phyloP scores from a whole-genome alignment of 2,329 filamentous ascomycete genomes.

The Aspergillus amoenus region DNA sequence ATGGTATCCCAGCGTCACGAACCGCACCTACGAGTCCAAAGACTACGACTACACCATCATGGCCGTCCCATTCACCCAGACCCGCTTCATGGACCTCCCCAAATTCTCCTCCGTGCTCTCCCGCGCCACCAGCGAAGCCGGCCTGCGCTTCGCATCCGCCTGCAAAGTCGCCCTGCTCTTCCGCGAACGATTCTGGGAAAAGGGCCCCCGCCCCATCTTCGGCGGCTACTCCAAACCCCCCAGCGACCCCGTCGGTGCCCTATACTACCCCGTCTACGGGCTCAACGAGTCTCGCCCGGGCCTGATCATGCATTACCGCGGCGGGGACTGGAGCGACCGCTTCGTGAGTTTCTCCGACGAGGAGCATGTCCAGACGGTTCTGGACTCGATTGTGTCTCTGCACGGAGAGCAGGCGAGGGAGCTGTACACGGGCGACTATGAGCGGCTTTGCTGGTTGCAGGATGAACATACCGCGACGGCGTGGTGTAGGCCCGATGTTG shows the following conservation, averaged over 20 bases:
- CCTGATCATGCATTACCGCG: conserved; percentile 33
- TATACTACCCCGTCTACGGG: conserved; percentile 34
- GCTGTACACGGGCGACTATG: conserved; percentile 33
- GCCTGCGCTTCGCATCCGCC: conserved; percentile 30
- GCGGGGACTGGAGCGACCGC: conserved; percentile 30
- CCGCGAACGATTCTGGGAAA: conserved; percentile 35
- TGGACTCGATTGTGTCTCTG: conserved; percentile 28
- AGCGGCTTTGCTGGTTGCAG: conserved; percentile 34
- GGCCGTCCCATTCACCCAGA: conserved; percentile 38
- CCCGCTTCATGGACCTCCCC: conserved; percentile 40
- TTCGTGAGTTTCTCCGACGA: conserved; percentile 28
- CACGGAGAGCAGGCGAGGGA: conserved; percentile 28
- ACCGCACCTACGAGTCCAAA: conserved; percentile 27
- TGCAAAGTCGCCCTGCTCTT: conserved; percentile 37
- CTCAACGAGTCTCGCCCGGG: conserved; percentile 33
- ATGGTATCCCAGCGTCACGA: conserved; percentile 23
- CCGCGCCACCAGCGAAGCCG: conserved; percentile 22
- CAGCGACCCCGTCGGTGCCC: conserved; percentile 25
- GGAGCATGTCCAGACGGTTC: conserved; percentile 28
- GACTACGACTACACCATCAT: conserved; percentile 42
- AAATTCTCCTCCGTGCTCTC: conserved; percentile 31
- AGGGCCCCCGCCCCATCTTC: conserved; percentile 24
- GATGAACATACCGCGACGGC: conserved; percentile 30
- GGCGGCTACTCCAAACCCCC: conserved; percentile 29
- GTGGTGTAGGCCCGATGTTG: conserved; percentile 31